Evolutionary conservation across 2,329 filamentous ascomycete genomes (phyloP).

Genomic region (Trichophyton benhamiae): DNA sequence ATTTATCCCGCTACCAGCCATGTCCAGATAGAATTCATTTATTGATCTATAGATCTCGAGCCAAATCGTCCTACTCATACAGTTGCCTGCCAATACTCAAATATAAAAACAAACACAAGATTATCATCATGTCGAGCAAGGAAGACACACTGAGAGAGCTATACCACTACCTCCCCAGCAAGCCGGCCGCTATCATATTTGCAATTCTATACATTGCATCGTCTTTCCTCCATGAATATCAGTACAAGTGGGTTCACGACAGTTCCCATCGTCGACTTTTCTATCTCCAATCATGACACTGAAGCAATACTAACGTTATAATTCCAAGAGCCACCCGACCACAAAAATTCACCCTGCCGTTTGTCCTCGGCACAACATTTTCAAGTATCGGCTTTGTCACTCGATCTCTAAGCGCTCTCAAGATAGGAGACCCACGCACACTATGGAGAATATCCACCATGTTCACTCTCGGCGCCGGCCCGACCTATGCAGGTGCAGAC

Average conservation of each 20-base stretch:
- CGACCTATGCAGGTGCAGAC: constrained; percentile 11
- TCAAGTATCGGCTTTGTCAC: constrained; percentile 7
- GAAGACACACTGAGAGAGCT: not conserved
- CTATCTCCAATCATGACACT: not conserved
- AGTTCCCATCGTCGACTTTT: too few species aligned
- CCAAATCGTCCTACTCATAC: not conserved
- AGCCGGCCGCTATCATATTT: constrained; percentile 2
- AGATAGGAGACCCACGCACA: not conserved
- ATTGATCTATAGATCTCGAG: not conserved
- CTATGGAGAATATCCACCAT: constrained; percentile 4
- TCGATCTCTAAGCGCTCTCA: constrained; percentile 4
- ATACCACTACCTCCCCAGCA: constrained; percentile 3
- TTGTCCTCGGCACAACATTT: constrained; percentile 7
- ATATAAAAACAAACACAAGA: not conserved
- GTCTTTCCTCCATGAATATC: not conserved
- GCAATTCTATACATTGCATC: constrained; percentile 3
- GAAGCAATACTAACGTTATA: not conserved
- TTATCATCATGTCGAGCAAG: not conserved
- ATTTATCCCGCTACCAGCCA: not conserved
- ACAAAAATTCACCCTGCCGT: constrained; percentile 10
- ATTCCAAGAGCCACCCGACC: not conserved
- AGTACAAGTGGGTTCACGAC: not conserved
- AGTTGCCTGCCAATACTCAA: not conserved
- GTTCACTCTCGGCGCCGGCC: constrained; percentile 11
- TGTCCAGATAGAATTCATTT: not conserved